phyloP scores from a whole-genome alignment of 805 yeast genomes.

The Candida glaebosa region DNA sequence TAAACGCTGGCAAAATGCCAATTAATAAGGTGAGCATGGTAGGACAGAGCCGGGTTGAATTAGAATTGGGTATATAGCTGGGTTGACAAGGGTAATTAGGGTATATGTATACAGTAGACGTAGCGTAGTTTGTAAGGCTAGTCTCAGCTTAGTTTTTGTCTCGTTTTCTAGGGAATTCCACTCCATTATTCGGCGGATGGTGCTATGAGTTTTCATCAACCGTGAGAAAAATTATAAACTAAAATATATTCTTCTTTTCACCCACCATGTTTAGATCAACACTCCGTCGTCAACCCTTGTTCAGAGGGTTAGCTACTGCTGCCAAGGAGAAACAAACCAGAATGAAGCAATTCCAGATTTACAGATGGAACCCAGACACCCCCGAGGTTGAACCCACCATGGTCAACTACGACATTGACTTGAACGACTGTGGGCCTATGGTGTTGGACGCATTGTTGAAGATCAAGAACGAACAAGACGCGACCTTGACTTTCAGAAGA shows the following conservation, averaged over 20 bases:
- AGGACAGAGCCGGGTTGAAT: background rate
- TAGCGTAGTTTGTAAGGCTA: background rate
- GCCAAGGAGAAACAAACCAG: constrained; percentile 51
- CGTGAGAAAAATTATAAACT: background rate
- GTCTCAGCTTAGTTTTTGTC: too few species aligned
- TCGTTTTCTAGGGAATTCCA: too few species aligned
- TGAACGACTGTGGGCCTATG: constrained; percentile 96
- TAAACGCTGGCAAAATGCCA: background rate
- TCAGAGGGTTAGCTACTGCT: constrained; percentile 45
- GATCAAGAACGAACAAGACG: constrained; percentile 94
- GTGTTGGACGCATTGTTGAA: constrained; percentile 90
- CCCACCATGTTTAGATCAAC: constrained; percentile 3
- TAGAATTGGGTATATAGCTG: background rate
- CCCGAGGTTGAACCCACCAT: constrained; percentile 89
- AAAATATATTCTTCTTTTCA: too few species aligned
- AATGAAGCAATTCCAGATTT: constrained; percentile 82
- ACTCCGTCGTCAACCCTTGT: constrained; percentile 10
- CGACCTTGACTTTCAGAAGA: constrained; percentile 94
- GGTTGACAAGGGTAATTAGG: background rate
- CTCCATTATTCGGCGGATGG: too few species aligned
- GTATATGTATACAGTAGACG: background rate
- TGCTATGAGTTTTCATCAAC: background rate
- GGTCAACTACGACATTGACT: constrained; percentile 79
- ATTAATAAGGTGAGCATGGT: constrained; percentile 4
- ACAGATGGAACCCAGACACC: constrained; percentile 97